Evolutionary conservation across 2,329 filamentous ascomycete species (phyloP).

Genomic region (Bipolaris sorokiniana): DNA sequence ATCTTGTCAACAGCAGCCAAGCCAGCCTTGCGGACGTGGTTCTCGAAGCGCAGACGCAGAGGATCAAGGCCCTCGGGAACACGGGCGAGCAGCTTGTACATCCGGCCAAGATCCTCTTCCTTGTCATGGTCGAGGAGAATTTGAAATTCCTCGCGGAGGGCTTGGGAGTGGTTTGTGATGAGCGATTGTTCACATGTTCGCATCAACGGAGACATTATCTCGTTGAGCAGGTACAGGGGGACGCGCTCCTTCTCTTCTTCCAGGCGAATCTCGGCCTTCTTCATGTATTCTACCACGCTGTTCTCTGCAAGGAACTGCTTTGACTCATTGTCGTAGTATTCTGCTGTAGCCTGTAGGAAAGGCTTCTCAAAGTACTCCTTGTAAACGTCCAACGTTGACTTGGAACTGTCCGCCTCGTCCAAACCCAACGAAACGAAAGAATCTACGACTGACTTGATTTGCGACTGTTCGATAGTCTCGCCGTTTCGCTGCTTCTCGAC

Average conservation of each 20-base stretch:
- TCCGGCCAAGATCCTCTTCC: conserved; percentile 91
- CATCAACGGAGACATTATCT: conserved; percentile 84
- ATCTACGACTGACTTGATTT: conserved; percentile 96
- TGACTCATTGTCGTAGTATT: conserved; percentile 91
- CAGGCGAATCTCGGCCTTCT: conserved; percentile 90
- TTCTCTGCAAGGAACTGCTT: conserved; percentile 95
- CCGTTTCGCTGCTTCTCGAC: conserved; percentile 97
- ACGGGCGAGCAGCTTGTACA: conserved; percentile 89
- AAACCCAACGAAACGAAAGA: conserved; percentile 93
- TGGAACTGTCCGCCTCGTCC: conserved; percentile 89
- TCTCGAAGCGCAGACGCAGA: conserved; percentile 84
- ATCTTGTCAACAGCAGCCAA: conserved; percentile 89
- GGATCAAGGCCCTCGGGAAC: conserved; percentile 93
- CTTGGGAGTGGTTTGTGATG: conserved; percentile 82
- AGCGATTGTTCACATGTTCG: conserved; percentile 87
- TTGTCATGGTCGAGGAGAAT: conserved; percentile 90
- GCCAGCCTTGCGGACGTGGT: conserved; percentile 89
- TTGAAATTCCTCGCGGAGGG: conserved; percentile 96
- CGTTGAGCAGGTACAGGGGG: conserved; percentile 85
- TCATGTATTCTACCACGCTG: conserved; percentile 99
- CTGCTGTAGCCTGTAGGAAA: conserved; percentile 82
- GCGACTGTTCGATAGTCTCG: conserved; percentile 94
- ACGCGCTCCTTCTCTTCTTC: conserved; percentile 95
- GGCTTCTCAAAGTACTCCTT: conserved; percentile 89
- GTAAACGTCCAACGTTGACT: conserved; percentile 95